Evolutionary conservation across 192 early-diverging fungal genomes (phyloP), one percentile per base, ranked within the genome.

Genomic region (Podila epicladia): DNA sequence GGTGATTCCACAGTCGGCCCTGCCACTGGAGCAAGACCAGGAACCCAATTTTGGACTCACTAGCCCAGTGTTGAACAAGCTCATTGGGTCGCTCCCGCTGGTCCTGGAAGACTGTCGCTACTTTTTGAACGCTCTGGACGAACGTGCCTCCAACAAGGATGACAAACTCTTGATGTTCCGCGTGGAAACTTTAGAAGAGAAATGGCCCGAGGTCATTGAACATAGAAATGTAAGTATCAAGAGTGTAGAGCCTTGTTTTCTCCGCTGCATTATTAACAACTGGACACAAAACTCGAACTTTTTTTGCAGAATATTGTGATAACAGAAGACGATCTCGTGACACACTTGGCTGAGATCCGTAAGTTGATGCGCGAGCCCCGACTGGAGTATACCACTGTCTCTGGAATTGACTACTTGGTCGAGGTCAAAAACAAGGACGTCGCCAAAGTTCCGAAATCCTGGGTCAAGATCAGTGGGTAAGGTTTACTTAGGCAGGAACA

Each of bases 331-430:
- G 88, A 91, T 58, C 79, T 95, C 4, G 61, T 82, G 22, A 82
- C 77, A 1, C 73, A 93, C 58, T 75, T 92, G 2, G 67, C 24
- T 0, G 75, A 85, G 17, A 75, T 94, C n/a, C 70, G 88, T 45
- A 82, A 82, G 38, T 32, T 38, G n/a, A 72, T 93, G 31, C 76
- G 86, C 7, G 83, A 85, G 38, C 69, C 75, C 2, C 66, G 63
- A 17, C 70, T 94, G 41, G 82, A 87, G 68, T 97, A 85, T 74
- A 82, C 84, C 20, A 79, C 85, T 12, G 91, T 95, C 3, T 87
- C 92, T 0, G 91, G 90, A 2, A 88, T 93, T 9, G 94, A 95
- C 85, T 95, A 93, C 66, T 76, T 95, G 53, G 75, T 96, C 13
- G 95, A 96, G 75, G 74, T 95, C 49, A 90, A 88, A 20, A 88